phyloP scores from a whole-genome alignment of 2,329 filamentous ascomycete species.

The Ceratocystis cubensis region DNA sequence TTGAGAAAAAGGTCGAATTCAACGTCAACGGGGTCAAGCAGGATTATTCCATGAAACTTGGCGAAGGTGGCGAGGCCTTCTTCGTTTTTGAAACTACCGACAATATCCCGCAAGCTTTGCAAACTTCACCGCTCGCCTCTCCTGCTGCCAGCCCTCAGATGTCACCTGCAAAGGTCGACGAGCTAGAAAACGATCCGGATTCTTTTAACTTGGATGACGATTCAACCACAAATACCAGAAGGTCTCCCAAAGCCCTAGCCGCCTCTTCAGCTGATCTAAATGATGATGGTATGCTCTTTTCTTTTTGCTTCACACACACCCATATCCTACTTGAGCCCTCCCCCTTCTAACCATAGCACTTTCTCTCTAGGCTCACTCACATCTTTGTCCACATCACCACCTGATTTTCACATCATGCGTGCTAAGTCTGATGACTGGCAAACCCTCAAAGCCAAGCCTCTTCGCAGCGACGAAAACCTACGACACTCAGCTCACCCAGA shows the following conservation, averaged over 20 bases:
- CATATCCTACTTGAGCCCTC: neutral
- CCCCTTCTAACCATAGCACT: neutral
- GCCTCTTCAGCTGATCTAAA: conserved; percentile 27
- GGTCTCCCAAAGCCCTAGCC: conserved; percentile 37
- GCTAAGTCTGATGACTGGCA: conserved; percentile 36
- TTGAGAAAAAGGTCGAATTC: conserved; percentile 98
- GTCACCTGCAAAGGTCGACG: conserved; percentile 27
- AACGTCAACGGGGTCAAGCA: conserved; percentile 85
- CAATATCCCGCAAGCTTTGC: conserved; percentile 79
- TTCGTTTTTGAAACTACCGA: conserved; percentile 96
- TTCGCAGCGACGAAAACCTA: conserved; percentile 42
- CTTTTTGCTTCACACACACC: neutral
- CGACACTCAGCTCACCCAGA: conserved; percentile 37
- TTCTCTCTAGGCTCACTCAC: conserved; percentile 35
- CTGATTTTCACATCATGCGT: conserved; percentile 36
- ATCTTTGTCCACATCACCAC: conserved; percentile 42
- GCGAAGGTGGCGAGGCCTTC: conserved; percentile 94
- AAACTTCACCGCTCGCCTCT: conserved; percentile 88
- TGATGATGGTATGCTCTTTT: conserved; percentile 26
- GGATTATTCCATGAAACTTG: conserved; percentile 94
- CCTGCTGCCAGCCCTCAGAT: conserved; percentile 76
- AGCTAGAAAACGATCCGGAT: conserved; percentile 21
- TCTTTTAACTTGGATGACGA: conserved; percentile 43
- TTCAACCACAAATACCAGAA: conserved; percentile 48
- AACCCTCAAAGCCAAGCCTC: conserved; percentile 31